Base-by-base conservation (phyloP, 2,329 filamentous ascomycete species). In the Periconia macrospinosa region DNA sequence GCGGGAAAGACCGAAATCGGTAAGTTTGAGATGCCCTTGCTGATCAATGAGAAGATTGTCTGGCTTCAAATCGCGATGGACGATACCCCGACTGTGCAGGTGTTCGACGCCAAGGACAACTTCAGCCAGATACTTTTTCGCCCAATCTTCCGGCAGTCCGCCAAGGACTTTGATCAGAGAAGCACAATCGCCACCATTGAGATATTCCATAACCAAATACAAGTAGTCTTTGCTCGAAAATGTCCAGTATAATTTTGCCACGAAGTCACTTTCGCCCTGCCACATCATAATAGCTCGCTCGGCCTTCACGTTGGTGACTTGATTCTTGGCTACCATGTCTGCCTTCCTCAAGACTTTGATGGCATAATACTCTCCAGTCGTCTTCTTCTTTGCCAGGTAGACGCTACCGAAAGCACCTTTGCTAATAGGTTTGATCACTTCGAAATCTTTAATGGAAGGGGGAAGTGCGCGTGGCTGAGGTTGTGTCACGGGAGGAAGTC, bases 281-380 rank as follows among this genome's bases (percentile, higher is more conserved):
- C 94, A 97, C 94, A 99, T 99, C 94, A 99, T 97, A 70, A 99
- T 99, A 19, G 95, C 95, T 61, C 94, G 86, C 76, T 99, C 94
- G 9, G 95, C 94, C 76, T 99, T 97, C 68, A 99, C 94, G 69
- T 99, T 99, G 62, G 94, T 96, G 63, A 99, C 92, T 72, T 99
- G 94, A 72, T 99, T 99, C 76, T 99, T 99, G 57, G 94, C 94
- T 58, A 99, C 91, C 94, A 99, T 99, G 79, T 99, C 94, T n/a
- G 94, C 92, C 76, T 99, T 99, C 72, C 97, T 97, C 55, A 99
- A 76, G 1, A 97, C 94, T 71, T 99, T 99, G 78, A 99, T 97
- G 10, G 94, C 94, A 72, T 93, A 99, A 74, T 99, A 99, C 68
- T 99, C 94, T 44, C 92, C 93, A 0, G 95, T 99, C 0, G 91